Evolutionary conservation across 805 yeast species (phyloP), one percentile per base, ranked within the genome.

Genomic region (Barnettozyma botsteinii): DNA sequence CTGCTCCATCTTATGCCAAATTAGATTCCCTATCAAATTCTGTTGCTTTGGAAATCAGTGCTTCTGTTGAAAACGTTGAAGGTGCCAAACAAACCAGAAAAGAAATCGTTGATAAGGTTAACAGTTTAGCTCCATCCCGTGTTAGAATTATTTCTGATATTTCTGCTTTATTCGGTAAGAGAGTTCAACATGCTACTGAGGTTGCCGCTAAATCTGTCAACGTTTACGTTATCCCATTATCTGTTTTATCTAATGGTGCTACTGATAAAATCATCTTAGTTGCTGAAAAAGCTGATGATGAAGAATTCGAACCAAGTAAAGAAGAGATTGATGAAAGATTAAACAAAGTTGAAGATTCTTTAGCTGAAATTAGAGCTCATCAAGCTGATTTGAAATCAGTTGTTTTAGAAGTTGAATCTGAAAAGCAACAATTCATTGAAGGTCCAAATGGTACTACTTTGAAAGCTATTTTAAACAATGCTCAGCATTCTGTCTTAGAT

Each of bases 231-330:
- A 72, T 86, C 38, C 78, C 84, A 43, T 65, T 81, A 33, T 79
- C 79, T 23, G 52, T 61, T 38, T 58, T 77, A 37, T 63, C 72
- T 19, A 67, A 66, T n/a, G 63, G 64, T 32, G 62, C 67, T 30
- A 59, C 66, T 26, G 53, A 51, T 9, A 67, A 59, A 22, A 64
- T 87, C 35, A 59, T 85, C 14, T 63, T 93, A 33, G 75, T 85
- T 38, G 72, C 74, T 19, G 50, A 57, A 35, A 56, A 64, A 19
- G 62, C 66, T 21, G 68, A 51, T 11, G 65, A 68, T 44, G 82
- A 78, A 35, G 95, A 85, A 53, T 86, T 86, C 59, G 79, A 79
- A 28, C 91, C 91, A 22, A 71, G 83, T 27, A 62, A 67, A 22
- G 73, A 72, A 27, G 89, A 83, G 55, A 66, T 80, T 41, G 62